Conservation (phyloP, 2,329 filamentous ascomycete genomes). For the Fusarium poae region DNA sequence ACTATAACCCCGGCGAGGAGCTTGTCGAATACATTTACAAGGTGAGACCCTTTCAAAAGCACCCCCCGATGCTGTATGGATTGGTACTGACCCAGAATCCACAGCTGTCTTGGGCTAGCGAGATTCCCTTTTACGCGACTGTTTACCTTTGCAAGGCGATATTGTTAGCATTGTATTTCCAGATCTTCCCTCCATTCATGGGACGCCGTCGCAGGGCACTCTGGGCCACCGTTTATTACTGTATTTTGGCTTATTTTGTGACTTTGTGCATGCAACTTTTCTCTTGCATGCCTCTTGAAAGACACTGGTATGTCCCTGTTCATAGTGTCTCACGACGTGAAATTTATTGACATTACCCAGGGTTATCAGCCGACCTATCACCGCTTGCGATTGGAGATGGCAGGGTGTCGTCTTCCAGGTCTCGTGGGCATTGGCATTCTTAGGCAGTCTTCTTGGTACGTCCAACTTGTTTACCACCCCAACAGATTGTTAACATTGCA, state of each 20-base stretch:
- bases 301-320: slow-evolving; percentile 23
- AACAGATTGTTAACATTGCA: background rate
- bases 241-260: slow-evolving; percentile 12
- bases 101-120: slow-evolving; percentile 38
- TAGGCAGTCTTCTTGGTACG: slow-evolving; percentile 33
- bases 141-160: slow-evolving; percentile 34
- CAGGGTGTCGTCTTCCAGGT: slow-evolving; percentile 30
- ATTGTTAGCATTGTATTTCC: slow-evolving; percentile 28
- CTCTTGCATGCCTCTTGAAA: slow-evolving; percentile 36
- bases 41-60: background rate
- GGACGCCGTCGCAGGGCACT: slow-evolving; percentile 25
- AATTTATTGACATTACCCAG: background rate
- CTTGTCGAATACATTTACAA: slow-evolving; percentile 37
- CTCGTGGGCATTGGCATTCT: slow-evolving; percentile 32
- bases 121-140: slow-evolving; percentile 34
- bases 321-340: background rate
- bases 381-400: slow-evolving; percentile 26
- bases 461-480: background rate
- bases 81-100: background rate
- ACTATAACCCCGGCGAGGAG: slow-evolving; percentile 13
- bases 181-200: slow-evolving; percentile 32
- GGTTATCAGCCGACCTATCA: slow-evolving; percentile 24
- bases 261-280: slow-evolving; percentile 32
- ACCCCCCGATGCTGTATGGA: rapidly evolving
- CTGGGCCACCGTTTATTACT: slow-evolving; percentile 21